Percentiles rank a stretch among this genome's conserved stretches.
These are phyloP conservation scores for Ceratobasidium sp. DNA, from an alignment of 1,284 basidiomycete species.

Conservation along the genomic window DNA sequence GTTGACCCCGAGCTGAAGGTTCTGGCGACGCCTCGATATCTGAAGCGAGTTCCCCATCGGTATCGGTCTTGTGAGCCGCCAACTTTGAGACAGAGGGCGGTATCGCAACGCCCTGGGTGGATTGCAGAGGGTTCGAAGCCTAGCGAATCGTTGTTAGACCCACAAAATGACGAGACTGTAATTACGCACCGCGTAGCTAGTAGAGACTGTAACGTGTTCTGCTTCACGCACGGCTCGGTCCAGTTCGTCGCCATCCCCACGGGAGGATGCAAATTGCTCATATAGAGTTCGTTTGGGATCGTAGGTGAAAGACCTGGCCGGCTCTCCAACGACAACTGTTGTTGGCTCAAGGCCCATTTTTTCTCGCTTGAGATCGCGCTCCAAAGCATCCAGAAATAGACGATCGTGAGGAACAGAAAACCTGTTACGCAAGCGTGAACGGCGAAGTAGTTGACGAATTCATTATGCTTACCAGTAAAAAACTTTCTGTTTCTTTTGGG, in stretches of 20 bases:
- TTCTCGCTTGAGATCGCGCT: conserved; percentile 92
- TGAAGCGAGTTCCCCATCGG: conserved; percentile 9
- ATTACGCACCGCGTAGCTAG: conserved; percentile 4
- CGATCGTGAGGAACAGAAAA: conserved; percentile 92
- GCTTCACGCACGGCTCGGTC: conserved; percentile 66
- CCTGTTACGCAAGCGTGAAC: conserved; percentile 59
- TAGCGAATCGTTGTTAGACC: neutral
- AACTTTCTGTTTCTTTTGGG: conserved; percentile 96
- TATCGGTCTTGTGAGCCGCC: conserved; percentile 15
- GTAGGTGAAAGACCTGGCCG: conserved; percentile 84
- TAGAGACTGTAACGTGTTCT: conserved; percentile 57
- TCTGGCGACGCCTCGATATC: conserved; percentile 30
- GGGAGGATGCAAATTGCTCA: conserved; percentile 82
- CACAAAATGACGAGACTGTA: neutral
- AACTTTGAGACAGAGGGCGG: neutral
- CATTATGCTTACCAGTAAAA: conserved; percentile 83
- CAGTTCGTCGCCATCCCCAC: conserved; percentile 67
- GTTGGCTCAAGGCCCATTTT: conserved; percentile 89
- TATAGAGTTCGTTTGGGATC: conserved; percentile 87
- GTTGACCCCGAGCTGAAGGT: conserved; percentile 22
- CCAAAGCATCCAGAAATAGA: conserved; percentile 93
- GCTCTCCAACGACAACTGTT: conserved; percentile 81
- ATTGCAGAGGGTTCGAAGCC: neutral
- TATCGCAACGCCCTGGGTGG: neutral
- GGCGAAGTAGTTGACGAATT: neutral